Evolutionary conservation across 2,329 filamentous ascomycete species (phyloP), one percentile per base, ranked within the genome.

Genomic region (Colletotrichum scovillei): DNA sequence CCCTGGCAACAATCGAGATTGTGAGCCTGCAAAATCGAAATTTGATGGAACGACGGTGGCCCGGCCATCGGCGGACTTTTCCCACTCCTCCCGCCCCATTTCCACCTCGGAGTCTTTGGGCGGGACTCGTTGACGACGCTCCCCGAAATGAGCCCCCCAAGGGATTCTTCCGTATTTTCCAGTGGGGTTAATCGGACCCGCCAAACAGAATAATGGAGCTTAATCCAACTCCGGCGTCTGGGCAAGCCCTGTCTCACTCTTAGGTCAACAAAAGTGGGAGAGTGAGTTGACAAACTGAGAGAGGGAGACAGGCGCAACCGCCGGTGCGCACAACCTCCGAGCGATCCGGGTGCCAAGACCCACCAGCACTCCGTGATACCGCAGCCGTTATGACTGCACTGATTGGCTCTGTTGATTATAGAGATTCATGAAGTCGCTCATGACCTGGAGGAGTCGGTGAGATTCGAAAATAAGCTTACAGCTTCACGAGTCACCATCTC

Each of bases 311-410:
- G n/a, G 60, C 32, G 55, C 59, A 64, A 32, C 66, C 56, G 70
- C 60, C 46, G 55, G 22, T 53, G 67, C 35, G 67, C 67, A 70
- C 55, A 19, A 70, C 67, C 71, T 65, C 71, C 71, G 71, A 73
- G 67, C 53, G 71, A 73, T 73, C 71, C 71, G 71, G 67, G 59
- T 66, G 71, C 71, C 71, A 73, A 73, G 60, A 58, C 56, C 66
- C 62, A 28, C 67, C 56, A 71, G 26, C 28, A 66, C 35, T 66
- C 67, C 67, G 60, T 53, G 70, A 64, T 73, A 70, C 60, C 67
- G 70, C 60, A 73, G 60, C 60, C n/a, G 60, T 49, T 65, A 62
- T 62, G 42, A 60, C 63, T 46, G 26, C 26, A 46, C 26, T 16
- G 70, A 53, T 57, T 73, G 67, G 55, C n/a, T 52, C 42, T 24